Evolutionary conservation across 805 yeast species (phyloP).

Genomic region (Candida ulmi): DNA sequence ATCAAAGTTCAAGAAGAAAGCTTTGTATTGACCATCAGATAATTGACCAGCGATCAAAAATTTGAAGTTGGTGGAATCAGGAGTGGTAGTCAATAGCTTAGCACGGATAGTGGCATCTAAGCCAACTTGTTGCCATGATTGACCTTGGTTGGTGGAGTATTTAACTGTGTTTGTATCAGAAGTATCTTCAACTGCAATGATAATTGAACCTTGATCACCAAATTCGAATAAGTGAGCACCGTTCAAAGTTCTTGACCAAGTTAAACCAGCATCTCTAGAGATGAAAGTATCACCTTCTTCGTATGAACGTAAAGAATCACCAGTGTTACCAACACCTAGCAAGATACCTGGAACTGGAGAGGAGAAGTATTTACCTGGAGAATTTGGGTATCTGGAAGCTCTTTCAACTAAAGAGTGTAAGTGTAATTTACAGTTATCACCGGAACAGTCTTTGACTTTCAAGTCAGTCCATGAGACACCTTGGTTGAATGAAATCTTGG

Average conservation of each 20-base stretch:
- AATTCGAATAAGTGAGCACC: constrained; percentile 50
- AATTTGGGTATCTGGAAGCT: constrained; percentile 13
- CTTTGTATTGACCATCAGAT: constrained; percentile 13
- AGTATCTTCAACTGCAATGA: constrained; percentile 50
- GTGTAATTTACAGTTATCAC: constrained; percentile 24
- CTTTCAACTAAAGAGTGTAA: constrained; percentile 30
- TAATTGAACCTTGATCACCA: constrained; percentile 77
- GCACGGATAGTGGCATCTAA: constrained; percentile 41
- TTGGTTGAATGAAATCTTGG: constrained; percentile 33
- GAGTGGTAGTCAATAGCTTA: constrained; percentile 43
- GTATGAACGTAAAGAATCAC: constrained; percentile 18
- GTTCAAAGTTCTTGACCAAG: constrained; percentile 56
- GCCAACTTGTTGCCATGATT: constrained; percentile 50
- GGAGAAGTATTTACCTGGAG: constrained; percentile 28
- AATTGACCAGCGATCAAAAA: constrained; percentile 46
- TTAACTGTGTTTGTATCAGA: constrained; percentile 30
- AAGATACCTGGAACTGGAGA: constrained; percentile 40
- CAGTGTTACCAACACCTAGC: constrained; percentile 37
- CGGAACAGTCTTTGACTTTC: constrained; percentile 20
- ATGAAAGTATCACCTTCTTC: constrained; percentile 45
- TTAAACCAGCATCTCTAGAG: constrained; percentile 72
- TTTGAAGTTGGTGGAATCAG: constrained; percentile 64
- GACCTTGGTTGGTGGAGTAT: constrained; percentile 72
- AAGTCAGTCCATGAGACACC: constrained; percentile 29
- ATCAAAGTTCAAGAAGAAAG: constrained; percentile 46